A percentile compares a stretch with the other conserved stretches of the same genome.
These are phyloP conservation scores for Alternaria longipes DNA, from an alignment of 2,329 filamentous ascomycete species.

Conservation along the genomic window DNA sequence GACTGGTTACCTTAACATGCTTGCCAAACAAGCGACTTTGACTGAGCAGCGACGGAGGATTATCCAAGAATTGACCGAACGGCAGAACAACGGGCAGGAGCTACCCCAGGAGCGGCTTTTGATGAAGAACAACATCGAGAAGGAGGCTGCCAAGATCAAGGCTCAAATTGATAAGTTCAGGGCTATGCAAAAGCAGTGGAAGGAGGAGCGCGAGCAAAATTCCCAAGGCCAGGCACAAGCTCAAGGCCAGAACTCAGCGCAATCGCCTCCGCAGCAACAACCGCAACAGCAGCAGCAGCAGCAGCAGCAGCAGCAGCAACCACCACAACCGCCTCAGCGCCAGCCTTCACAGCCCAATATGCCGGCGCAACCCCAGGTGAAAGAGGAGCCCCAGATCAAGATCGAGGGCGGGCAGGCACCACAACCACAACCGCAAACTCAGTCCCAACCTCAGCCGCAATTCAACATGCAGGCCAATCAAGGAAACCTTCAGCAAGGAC, in stretches of 20 bases:
- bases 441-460: constrained; percentile 16
- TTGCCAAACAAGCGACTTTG: constrained; percentile 44
- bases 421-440: constrained; percentile 31
- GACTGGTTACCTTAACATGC: constrained; percentile 46
- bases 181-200: constrained; percentile 46
- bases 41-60: constrained; percentile 39
- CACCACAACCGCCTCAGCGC: constrained; percentile 41
- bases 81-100: constrained; percentile 45
- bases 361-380: constrained; percentile 35
- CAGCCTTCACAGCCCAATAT: constrained; percentile 43
- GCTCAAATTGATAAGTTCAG: constrained; percentile 49
- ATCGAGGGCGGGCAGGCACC: constrained; percentile 42
- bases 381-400: constrained; percentile 50
- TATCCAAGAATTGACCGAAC: constrained; percentile 40
- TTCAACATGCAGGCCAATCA: constrained; percentile 39
- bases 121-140: constrained; percentile 41
- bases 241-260: constrained; percentile 33
- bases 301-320: constrained; percentile 28
- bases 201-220: constrained; percentile 45
- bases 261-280: constrained; percentile 30
- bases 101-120: constrained; percentile 41
- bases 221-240: constrained; percentile 41
- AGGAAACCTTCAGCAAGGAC: constrained; percentile 32
- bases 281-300: constrained; percentile 34
- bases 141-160: constrained; percentile 42